Percentiles rank a stretch among this genome's conserved stretches.
These are phyloP conservation scores for Scytalidium lignicola DNA, from an alignment of 2,329 filamentous ascomycete species.

Conservation along the genomic window DNA sequence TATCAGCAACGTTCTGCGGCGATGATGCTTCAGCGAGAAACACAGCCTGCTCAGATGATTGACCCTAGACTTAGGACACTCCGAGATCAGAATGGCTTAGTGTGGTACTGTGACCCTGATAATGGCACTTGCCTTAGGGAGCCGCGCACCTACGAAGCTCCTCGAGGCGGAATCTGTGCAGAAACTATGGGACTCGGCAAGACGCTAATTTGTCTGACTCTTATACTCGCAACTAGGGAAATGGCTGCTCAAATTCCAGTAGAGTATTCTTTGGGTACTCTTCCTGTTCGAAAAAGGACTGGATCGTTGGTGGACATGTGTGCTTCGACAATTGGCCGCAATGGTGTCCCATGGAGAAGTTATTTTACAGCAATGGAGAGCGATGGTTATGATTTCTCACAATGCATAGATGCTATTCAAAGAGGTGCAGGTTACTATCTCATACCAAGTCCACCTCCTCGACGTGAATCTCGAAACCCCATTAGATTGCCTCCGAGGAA, in stretches of 20 bases:
- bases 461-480: slow-evolving; percentile 33
- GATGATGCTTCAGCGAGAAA: slow-evolving; percentile 78
- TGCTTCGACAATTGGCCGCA: slow-evolving; percentile 60
- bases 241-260: slow-evolving; percentile 63
- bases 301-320: slow-evolving; percentile 71
- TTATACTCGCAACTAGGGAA: slow-evolving; percentile 70
- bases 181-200: slow-evolving; percentile 84
- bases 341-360: slow-evolving; percentile 65
- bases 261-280: slow-evolving; percentile 43
- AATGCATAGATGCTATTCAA: slow-evolving; percentile 51
- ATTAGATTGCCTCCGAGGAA: slow-evolving; percentile 35
- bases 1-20: slow-evolving; percentile 80
- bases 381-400: slow-evolving; percentile 39
- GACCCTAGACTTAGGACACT: slow-evolving; percentile 68
- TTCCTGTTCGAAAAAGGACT: slow-evolving; percentile 38
- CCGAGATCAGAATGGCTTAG: slow-evolving; percentile 52
- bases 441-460: slow-evolving; percentile 41
- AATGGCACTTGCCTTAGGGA: slow-evolving; percentile 57
- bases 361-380: slow-evolving; percentile 46
- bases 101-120: slow-evolving; percentile 67
- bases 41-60: slow-evolving; percentile 54
- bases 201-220: slow-evolving; percentile 76
- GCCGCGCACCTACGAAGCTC: slow-evolving; percentile 68
- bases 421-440: slow-evolving; percentile 55
- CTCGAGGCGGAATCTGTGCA: slow-evolving; percentile 71